These are phyloP conservation scores for Pseudocercospora pini-densiflorae DNA, from an alignment of 2,329 filamentous ascomycete species.

Conservation along the genomic window DNA sequence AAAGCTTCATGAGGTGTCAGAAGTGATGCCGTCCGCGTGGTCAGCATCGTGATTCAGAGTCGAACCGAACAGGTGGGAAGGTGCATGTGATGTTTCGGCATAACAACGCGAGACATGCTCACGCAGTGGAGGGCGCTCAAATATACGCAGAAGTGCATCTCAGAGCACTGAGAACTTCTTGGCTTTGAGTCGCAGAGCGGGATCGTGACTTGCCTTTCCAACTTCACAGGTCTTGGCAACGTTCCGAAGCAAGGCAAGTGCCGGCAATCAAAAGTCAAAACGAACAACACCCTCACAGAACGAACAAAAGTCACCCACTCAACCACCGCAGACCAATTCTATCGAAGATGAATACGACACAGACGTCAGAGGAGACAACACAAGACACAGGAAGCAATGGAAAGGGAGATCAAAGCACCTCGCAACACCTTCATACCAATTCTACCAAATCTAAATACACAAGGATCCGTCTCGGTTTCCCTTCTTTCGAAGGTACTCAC, in stretches of 20 bases:
- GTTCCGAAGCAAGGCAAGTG: no score
- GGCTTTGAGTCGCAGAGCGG: background rate
- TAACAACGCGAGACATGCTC: background rate
- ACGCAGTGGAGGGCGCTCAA: background rate
- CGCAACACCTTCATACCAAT: background rate
- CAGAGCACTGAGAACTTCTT: background rate
- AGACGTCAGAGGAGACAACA: no score
- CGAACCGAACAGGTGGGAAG: background rate
- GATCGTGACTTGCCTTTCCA: no score
- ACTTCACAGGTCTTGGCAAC: no score
- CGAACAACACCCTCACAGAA: no score
- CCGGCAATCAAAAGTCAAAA: no score
- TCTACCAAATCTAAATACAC: background rate
- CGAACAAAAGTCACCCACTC: no score
- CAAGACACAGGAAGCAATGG: no score
- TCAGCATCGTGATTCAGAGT: background rate
- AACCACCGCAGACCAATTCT: no score
- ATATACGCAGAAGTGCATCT: background rate
- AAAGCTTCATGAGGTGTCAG: no score
- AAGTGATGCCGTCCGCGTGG: background rate
- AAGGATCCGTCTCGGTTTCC: conserved; percentile 7
- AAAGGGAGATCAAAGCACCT: background rate
- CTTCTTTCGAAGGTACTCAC: conserved; percentile 6
- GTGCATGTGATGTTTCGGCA: background rate
- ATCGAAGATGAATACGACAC: no score